Evolutionary conservation across 2,329 filamentous ascomycete species (phyloP).

Genomic region (Teratosphaeriaceae sp.): DNA sequence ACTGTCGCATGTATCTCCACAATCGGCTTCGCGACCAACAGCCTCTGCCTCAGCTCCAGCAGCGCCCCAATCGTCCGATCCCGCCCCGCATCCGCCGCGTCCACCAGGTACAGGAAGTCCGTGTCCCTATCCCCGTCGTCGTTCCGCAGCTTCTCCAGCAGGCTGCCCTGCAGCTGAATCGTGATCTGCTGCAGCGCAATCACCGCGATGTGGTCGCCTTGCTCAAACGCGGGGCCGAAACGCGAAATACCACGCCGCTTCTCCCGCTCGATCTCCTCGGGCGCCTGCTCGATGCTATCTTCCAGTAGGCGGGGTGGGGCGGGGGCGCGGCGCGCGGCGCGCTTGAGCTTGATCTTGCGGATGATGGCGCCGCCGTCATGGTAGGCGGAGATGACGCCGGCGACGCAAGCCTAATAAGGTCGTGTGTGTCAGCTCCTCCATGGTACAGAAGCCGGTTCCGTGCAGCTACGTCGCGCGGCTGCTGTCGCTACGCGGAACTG

Average conservation of each 20-base stretch:
- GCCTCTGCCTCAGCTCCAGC: slow-evolving; percentile 24
- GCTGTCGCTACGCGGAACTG: too few relatives aligned
- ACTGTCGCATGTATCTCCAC: slow-evolving; percentile 1
- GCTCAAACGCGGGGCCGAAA: slow-evolving; percentile 26
- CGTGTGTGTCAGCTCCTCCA: too few relatives aligned
- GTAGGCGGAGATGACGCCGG: slow-evolving; percentile 10
- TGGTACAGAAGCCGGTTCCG: too few relatives aligned
- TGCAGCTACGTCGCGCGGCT: too few relatives aligned
- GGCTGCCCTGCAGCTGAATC: slow-evolving; percentile 23
- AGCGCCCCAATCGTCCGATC: slow-evolving; percentile 25
- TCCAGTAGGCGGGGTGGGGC: slow-evolving; percentile 26
- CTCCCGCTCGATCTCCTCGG: slow-evolving; percentile 28
- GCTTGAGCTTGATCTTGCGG: slow-evolving; percentile 26
- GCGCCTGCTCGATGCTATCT: slow-evolving; percentile 25
- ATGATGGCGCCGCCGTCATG: slow-evolving; percentile 23
- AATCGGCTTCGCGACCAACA: slow-evolving; percentile 15
- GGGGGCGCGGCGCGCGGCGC: slow-evolving; percentile 22
- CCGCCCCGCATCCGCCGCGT: slow-evolving; percentile 24
- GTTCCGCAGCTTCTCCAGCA: slow-evolving; percentile 26
- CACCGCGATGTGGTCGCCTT: slow-evolving; percentile 26
- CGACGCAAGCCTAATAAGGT: slow-evolving; percentile 12
- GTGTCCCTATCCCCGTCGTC: slow-evolving; percentile 21
- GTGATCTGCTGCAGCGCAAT: slow-evolving; percentile 27
- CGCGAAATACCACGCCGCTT: slow-evolving; percentile 23
- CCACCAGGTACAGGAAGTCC: slow-evolving; percentile 25